These are phyloP conservation scores for Cyberlindnera mississippiensis DNA, from an alignment of 805 yeast species.

Conservation along the genomic window DNA sequence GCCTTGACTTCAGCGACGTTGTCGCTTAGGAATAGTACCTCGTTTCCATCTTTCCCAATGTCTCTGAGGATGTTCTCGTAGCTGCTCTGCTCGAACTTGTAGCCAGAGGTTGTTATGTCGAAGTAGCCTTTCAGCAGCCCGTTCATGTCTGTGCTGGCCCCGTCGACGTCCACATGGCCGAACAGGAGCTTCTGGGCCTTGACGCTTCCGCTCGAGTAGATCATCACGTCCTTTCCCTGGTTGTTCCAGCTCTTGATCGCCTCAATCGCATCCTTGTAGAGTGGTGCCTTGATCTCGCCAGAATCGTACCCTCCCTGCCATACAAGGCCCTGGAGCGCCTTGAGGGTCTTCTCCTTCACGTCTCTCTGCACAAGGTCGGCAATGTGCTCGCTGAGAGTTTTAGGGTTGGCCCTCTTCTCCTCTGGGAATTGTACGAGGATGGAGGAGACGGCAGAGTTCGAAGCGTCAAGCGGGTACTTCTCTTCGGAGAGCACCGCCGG, in stretches of 20 bases:
- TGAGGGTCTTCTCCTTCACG: constrained; percentile 71
- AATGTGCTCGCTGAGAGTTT: constrained; percentile 44
- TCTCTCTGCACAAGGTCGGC: constrained; percentile 56
- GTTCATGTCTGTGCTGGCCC: constrained; percentile 47
- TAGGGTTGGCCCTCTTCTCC: constrained; percentile 24
- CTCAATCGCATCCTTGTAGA: constrained; percentile 67
- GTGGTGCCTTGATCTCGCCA: constrained; percentile 76
- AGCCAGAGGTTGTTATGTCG: constrained; percentile 83
- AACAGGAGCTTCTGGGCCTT: constrained; percentile 82
- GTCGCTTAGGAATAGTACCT: constrained; percentile 72
- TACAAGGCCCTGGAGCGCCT: constrained; percentile 75
- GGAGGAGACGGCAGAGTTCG: constrained; percentile 25
- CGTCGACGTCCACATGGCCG: constrained; percentile 48
- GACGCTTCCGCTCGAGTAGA: constrained; percentile 88
- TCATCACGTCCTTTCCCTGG: constrained; percentile 41
- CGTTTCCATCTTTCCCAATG: constrained; percentile 32
- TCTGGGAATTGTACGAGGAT: constrained; percentile 22
- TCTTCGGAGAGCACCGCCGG: constrained; percentile 36
- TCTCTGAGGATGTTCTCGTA: constrained; percentile 50
- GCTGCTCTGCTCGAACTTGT: constrained; percentile 53
- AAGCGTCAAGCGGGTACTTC: constrained; percentile 26
- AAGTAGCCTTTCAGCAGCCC: constrained; percentile 59
- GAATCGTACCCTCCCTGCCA: constrained; percentile 78
- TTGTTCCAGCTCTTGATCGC: constrained; percentile 44
- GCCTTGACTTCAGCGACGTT: constrained; percentile 75